These are phyloP conservation scores for Agastache rugosa DNA, from an alignment of 257 asterid species.

Conservation along the genomic window DNA sequence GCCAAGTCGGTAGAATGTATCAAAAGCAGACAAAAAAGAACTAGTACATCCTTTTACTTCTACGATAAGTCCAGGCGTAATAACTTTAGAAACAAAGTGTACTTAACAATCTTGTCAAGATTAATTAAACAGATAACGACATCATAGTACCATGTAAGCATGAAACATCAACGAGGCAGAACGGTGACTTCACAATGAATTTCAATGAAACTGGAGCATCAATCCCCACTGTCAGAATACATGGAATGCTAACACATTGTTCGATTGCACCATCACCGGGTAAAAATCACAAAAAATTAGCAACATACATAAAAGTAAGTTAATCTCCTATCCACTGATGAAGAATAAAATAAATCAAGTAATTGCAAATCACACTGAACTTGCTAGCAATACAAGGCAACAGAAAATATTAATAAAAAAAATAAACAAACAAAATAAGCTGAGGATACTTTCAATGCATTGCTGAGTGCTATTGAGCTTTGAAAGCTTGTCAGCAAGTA, in stretches of 20 bases:
- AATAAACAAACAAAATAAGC: conserved; percentile 9
- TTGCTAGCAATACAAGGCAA: conserved; percentile 3
- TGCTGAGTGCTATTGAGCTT: conserved; percentile 92
- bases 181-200: background rate
- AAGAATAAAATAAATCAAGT: background rate
- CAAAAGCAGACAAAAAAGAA: conserved; percentile 12
- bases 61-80: background rate
- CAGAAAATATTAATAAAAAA: background rate
- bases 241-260: background rate
- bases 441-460: conserved; percentile 90
- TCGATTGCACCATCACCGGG: conserved; percentile 5
- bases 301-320: background rate
- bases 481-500: conserved; percentile 88
- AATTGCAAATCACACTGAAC: conserved; percentile 15
- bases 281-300: background rate
- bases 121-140: background rate
- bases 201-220: conserved; percentile 13
- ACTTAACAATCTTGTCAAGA: background rate
- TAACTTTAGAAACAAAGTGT: background rate
- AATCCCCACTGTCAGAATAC: background rate
- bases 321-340: background rate
- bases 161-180: conserved; percentile 3
- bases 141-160: background rate
- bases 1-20: background rate
- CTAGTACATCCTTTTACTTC: background rate